A percentile compares a stretch with the other conserved stretches of the same genome.
Evolutionary conservation across 2,329 filamentous ascomycete species (phyloP).

Genomic region (Calonectria hongkongensis): DNA sequence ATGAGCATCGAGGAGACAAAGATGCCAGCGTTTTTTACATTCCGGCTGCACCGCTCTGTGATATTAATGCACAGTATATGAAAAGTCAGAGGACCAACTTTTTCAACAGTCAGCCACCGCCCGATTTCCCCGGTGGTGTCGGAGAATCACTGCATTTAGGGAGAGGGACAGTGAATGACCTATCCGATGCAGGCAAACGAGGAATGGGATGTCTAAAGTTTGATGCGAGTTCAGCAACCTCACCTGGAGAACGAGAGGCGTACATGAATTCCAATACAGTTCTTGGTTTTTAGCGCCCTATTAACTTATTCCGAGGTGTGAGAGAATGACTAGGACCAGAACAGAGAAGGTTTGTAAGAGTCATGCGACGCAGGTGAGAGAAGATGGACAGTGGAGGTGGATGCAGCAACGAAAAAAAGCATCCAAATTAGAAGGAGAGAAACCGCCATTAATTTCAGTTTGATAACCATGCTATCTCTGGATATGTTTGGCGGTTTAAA

Average conservation of each 20-base stretch:
- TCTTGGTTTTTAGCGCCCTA: background rate
- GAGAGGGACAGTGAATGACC: background rate
- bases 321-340: too few relatives aligned
- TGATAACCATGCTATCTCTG: too few relatives aligned
- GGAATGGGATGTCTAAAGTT: background rate
- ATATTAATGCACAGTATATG: conserved; percentile 3
- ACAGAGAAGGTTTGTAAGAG: too few relatives aligned
- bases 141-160: conserved; percentile 7
- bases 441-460: too few relatives aligned
- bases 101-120: background rate
- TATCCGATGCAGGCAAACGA: conserved; percentile 1
- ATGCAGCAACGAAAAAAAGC: too few relatives aligned
- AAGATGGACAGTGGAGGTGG: too few relatives aligned
- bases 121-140: conserved; percentile 14
- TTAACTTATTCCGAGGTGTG: too few relatives aligned
- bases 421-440: too few relatives aligned
- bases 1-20: background rate
- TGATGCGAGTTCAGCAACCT: background rate
- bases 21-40: conserved; percentile 25
- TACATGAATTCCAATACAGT: background rate
- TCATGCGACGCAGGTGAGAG: too few relatives aligned
- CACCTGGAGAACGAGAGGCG: background rate
- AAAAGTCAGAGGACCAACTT: conserved; percentile 10
- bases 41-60: conserved; percentile 7
- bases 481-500: too few relatives aligned